phyloP scores from a whole-genome alignment of 352 stramenopile species.

The Achlya hypogyna region DNA sequence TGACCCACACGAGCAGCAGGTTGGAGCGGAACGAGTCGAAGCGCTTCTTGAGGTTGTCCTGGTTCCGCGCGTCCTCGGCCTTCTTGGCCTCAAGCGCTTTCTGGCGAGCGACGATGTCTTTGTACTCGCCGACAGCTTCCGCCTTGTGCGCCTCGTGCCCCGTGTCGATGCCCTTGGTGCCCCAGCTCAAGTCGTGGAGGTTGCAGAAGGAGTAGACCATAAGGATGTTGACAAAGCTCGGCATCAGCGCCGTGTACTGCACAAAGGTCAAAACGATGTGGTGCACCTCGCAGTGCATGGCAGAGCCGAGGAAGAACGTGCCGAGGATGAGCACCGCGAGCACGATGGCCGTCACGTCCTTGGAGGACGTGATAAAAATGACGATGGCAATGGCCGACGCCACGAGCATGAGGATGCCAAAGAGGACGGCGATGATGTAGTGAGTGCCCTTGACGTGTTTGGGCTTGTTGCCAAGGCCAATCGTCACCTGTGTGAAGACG shows the following conservation, averaged over 20 bases:
- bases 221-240: slow-evolving; percentile 85
- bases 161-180: slow-evolving; percentile 55
- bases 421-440: slow-evolving; percentile 64
- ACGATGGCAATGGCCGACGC: slow-evolving; percentile 60
- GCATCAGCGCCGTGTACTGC: slow-evolving; percentile 80
- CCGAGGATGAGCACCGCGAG: slow-evolving; percentile 60
- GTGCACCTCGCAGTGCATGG: slow-evolving; percentile 68
- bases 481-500: slow-evolving; percentile 76
- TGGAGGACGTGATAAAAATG: slow-evolving; percentile 57
- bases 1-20: slow-evolving; percentile 67
- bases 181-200: slow-evolving; percentile 82
- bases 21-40: slow-evolving; percentile 83
- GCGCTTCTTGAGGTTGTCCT: slow-evolving; percentile 59
- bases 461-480: slow-evolving; percentile 76
- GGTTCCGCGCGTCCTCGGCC: slow-evolving; percentile 39
- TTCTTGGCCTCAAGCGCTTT: slow-evolving; percentile 58
- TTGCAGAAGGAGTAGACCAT: slow-evolving; percentile 87
- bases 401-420: slow-evolving; percentile 63
- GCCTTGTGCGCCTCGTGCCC: slow-evolving; percentile 32
- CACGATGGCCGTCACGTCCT: slow-evolving; percentile 38
- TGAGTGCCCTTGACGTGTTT: slow-evolving; percentile 84
- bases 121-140: slow-evolving; percentile 70
- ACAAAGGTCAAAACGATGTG: slow-evolving; percentile 81
- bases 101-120: slow-evolving; percentile 72
- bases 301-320: slow-evolving; percentile 77